Conservation (phyloP, 441 rosid genomes). For the Hypseocharis bilobata region DNA sequence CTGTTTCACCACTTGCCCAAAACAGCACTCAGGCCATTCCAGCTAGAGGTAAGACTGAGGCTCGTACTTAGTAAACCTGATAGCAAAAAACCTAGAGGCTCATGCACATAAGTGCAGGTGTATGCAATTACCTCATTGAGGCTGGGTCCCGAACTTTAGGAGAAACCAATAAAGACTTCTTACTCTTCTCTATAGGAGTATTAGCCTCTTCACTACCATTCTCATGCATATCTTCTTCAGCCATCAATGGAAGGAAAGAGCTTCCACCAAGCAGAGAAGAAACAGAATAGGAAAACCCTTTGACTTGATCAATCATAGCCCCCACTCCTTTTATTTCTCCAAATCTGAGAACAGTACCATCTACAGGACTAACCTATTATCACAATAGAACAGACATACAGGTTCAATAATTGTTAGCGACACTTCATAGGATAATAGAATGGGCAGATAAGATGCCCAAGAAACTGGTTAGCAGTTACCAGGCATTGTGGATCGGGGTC, state of each 20-base stretch:
- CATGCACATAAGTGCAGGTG: neutral
- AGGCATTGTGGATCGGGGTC: conserved; percentile 73
- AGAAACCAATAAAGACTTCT: conserved; percentile 73
- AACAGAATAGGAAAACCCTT: conserved; percentile 81
- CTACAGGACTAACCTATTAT: conserved; percentile 80
- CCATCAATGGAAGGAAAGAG: conserved; percentile 53
- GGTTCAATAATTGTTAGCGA: conserved; percentile 15
- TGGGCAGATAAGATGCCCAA: conserved; percentile 27
- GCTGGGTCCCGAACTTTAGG: conserved; percentile 55
- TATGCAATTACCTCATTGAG: conserved; percentile 39
- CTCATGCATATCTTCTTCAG: conserved; percentile 34
- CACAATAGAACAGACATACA: conserved; percentile 9
- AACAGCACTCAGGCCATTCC: neutral
- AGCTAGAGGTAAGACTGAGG: neutral
- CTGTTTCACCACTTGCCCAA: neutral
- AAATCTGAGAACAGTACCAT: conserved; percentile 67
- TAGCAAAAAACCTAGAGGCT: neutral
- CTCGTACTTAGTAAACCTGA: neutral
- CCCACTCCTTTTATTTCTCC: conserved; percentile 75
- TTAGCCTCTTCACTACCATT: conserved; percentile 32
- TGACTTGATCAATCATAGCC: conserved; percentile 89
- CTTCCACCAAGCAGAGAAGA: conserved; percentile 75
- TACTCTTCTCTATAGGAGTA: conserved; percentile 33
- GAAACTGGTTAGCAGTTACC: conserved; percentile 77
- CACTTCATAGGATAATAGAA: conserved; percentile 18